Percentiles rank a stretch among this genome's conserved stretches.
Conservation (phyloP, 441 rosid species). For the Macaranga tanarius region DNA sequence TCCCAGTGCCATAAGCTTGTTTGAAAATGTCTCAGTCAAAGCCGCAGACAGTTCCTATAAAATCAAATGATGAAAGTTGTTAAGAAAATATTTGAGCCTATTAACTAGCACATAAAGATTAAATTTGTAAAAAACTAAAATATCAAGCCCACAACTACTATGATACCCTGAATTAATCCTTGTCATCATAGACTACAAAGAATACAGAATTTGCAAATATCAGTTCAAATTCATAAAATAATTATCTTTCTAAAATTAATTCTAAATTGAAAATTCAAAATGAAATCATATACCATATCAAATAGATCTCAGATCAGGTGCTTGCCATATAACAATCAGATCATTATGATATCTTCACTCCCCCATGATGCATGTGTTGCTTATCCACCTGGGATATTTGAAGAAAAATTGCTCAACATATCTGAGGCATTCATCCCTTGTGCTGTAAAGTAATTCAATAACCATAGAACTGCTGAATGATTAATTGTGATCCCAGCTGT, state of each 20-base stretch:
- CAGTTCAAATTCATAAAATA: no score
- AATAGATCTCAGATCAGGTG: neutral
- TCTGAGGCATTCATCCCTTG: constrained; percentile 33
- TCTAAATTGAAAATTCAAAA: neutral
- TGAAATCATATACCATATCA: neutral
- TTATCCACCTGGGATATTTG: constrained; percentile 13
- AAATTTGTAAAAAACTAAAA: no score
- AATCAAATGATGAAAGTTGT: neutral
- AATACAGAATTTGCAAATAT: no score
- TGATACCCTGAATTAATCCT: no score
- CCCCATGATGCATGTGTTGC: neutral
- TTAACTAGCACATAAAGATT: no score
- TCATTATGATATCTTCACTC: neutral
- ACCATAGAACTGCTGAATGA: constrained; percentile 42
- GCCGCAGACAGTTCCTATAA: neutral
- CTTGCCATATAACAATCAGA: constrained; percentile 1
- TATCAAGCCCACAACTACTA: no score
- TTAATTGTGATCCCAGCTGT: constrained; percentile 33
- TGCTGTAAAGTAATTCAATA: constrained; percentile 35
- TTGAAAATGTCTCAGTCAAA: neutral
- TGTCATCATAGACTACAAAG: no score
- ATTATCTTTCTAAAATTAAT: neutral
- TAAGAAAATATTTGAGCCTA: no score
- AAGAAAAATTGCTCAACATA: constrained; percentile 28
- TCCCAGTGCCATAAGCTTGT: neutral